Evolutionary conservation across 1,139 yeast genomes (phyloP), one percentile per base, ranked within the genome.

Genomic region (Debaryomycetaceae sp.): DNA sequence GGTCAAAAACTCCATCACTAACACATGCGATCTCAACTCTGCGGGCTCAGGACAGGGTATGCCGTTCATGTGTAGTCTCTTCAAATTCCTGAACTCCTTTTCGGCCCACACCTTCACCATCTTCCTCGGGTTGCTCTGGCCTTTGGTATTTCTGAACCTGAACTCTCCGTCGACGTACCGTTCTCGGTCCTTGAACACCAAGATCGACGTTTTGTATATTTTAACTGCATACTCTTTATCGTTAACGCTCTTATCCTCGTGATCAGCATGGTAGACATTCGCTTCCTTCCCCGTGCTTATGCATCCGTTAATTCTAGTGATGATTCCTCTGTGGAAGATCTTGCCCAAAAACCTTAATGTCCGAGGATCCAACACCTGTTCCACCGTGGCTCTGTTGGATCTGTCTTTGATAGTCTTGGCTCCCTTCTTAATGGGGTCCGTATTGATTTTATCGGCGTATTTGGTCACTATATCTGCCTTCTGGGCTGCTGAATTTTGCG

Each of bases 61-160:
- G 0, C 95, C 96, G 47, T 83, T 78, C 42, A 76, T 66, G 60
- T 87, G 73, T 23, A 95, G 73, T 59, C 99, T 75, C 60, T 88
- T 91, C 63, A 95, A 73, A 60, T 95, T 95, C 46, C 99, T 71
- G 56, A 90, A 91, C 65, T 95, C 99, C 60, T 95, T 95, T 62
- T 95, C 99, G 0, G 99, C 99, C 99, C 99, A 95, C 33, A 91
- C 77, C 62, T 89, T 88, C 49, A 95, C 97, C 98, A 95, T 93
- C 61, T 91, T 91, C 57, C 99, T 77, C 6, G 99, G 98, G 58
- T 95, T 95, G 54, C 90, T 89, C 57, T 89, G 91, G 48, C 79
- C 80, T 54, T 89, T 88, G 40, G 85, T 76, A 59, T 88, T 87
- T 59, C 97, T 73, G 66, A 95, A 95, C 49, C 99, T 74, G 62